Evolutionary conservation across 2,329 filamentous ascomycete species (phyloP), one percentile per base, ranked within the genome.

Genomic region (Berkeleyomyces rouxiae): DNA sequence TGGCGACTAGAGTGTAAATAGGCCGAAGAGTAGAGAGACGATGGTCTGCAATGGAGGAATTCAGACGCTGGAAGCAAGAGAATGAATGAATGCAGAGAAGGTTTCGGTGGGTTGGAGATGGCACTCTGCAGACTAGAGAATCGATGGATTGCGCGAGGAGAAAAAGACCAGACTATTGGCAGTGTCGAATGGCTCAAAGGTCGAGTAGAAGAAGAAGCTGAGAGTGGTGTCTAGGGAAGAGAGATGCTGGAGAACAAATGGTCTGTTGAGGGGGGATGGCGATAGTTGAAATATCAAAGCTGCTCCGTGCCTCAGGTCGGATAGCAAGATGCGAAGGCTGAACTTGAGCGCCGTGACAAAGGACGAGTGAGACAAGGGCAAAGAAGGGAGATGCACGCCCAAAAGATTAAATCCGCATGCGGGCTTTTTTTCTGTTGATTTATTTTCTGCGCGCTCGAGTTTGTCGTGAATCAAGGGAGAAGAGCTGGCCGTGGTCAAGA

Each of bases 1-100:
- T 84, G 31, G 66, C 75, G 66, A 63, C 59, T 53, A 31, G 47
- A 33, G 16, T 36, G 4, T 55, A n/a, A 10, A 16, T 49, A 11
- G 43, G n/a, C 13, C 13, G 6, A 39, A 13, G 11, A 10, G 9
- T 58, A 23, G 42, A 39, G 5, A 59, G 40, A 59, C 40, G 23
- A 40, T 11, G 23, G n/a, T 23, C 23, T 23, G 23, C 23, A 23
- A 1, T 23, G 23, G 23, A 23, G 23, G 23, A 23, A 23, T 23
- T 23, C 23, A 23, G 23, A 23, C 23, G 23, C 23, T 23, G 23
- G 23, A 23, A 23, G 23, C 23, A 23, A 23, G 23, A 23, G 23
- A 23, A 23, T 23, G 23, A 23, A 23, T 23, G 23, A 23, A 23
- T 23, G 23, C 23, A 23, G 23, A 23, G 23, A 23, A 23, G 23